Evolutionary conservation across 441 rosid genomes (phyloP), one percentile per base, ranked within the genome.

Genomic region (Lepidium campestre): DNA sequence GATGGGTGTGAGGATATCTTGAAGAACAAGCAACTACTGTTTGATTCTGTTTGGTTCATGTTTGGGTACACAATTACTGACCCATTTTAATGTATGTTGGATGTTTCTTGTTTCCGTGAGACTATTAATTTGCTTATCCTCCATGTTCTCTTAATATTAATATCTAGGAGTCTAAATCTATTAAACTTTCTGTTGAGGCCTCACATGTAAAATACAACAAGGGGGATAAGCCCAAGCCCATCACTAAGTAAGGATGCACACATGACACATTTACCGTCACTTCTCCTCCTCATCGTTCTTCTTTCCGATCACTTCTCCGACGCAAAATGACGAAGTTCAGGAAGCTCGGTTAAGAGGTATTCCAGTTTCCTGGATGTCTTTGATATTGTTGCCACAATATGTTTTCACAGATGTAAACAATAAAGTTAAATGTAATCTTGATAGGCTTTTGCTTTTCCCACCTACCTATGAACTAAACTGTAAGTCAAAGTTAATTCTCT

Each of bases 341-440:
- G 75, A 91, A 89, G 83, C 88, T 87, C 50, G 93, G 99, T 17
- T 91, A 91, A 82, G 97, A 91, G 56, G 53, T 68, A 57, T n/a
- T 48, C n/a, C 15, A 6, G 10, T 57, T 39, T 39, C 47, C 18
- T 6, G 3, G 12, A 7, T 18, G 25, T 31, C 14, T 35, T 11
- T 34, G 6, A 18, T 19, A 4, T 14, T 22, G 5, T 44, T 15
- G 29, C 39, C 14, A 15, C 37, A 35, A 22, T 35, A 36, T 47
- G 65, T 39, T 67, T 29, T 22, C 42, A 44, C 34, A 14, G 39
- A 67, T 45, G 39, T 27, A 23, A 55, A 57, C 50, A 37, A 25
- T 20, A 40, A 49, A 58, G 36, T 29, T 29, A 41, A 35, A 12
- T 25, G 56, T 67, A 34, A 46, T 44, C 17, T 31, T 68, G 47